Conservation (phyloP, 257 asterid species). For the Penstemon eatonii region DNA sequence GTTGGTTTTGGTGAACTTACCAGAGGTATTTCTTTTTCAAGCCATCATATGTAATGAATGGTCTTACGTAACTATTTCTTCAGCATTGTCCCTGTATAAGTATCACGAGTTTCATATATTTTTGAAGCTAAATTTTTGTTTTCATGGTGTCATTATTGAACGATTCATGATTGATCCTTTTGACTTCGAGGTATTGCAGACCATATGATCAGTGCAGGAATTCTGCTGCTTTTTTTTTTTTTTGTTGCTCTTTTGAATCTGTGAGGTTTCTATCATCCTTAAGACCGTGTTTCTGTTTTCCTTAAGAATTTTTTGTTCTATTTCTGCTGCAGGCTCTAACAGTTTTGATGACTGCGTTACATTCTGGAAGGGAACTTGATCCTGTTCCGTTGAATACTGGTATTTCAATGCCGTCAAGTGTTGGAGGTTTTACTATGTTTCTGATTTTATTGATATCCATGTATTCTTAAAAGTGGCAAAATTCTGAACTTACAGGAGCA, state of each 20-base stretch:
- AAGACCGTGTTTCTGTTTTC: not conserved
- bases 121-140: not conserved
- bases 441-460: not conserved
- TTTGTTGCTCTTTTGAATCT: not conserved
- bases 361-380: conserved; percentile 75
- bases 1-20: conserved; percentile 80
- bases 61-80: conserved; percentile 19
- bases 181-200: conserved; percentile 12
- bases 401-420: conserved; percentile 28
- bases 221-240: not conserved
- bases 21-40: conserved; percentile 62
- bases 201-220: conserved; percentile 25
- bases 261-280: conserved; percentile 1
- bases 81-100: conserved; percentile 12
- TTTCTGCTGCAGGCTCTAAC: conserved; percentile 66
- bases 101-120: conserved; percentile 6
- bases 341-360: conserved; percentile 70
- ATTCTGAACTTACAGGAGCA: conserved; percentile 52
- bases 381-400: conserved; percentile 62
- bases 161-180: conserved; percentile 20
- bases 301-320: conserved; percentile 19
- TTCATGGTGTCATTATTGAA: conserved; percentile 10
- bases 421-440: conserved; percentile 27
- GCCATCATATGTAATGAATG: conserved; percentile 19
- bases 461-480: conserved; percentile 18